Evolutionary conservation across 2,329 filamentous ascomycete species (phyloP).

Genomic region (Exophiala calicioides): DNA sequence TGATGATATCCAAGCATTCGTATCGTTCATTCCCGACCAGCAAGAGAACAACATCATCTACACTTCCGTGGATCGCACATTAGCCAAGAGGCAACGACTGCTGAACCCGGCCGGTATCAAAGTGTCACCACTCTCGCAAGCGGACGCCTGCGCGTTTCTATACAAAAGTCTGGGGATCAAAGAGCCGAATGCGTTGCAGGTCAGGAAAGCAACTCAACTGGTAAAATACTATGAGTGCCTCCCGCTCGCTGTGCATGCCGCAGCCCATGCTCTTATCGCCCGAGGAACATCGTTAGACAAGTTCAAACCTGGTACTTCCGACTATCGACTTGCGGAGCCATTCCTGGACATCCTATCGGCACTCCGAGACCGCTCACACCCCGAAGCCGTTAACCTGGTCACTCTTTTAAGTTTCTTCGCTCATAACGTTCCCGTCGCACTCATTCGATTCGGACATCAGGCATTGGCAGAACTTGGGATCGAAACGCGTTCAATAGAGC

Average conservation of each 20-base stretch:
- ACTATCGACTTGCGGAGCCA: slow-evolving; percentile 55
- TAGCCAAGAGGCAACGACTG: slow-evolving; percentile 57
- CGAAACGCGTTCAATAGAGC: slow-evolving; percentile 42
- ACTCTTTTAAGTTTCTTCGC: slow-evolving; percentile 66
- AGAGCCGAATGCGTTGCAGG: slow-evolving; percentile 55
- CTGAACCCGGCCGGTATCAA: slow-evolving; percentile 61
- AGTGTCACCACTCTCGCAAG: slow-evolving; percentile 55
- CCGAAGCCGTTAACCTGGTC: slow-evolving; percentile 64
- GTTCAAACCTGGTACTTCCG: slow-evolving; percentile 58
- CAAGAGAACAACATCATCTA: slow-evolving; percentile 66
- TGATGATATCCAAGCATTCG: slow-evolving; percentile 52
- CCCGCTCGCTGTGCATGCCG: slow-evolving; percentile 68
- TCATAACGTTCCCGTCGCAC: slow-evolving; percentile 65
- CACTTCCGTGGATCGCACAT: slow-evolving; percentile 65
- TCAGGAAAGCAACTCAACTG: slow-evolving; percentile 59
- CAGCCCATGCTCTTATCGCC: slow-evolving; percentile 62
- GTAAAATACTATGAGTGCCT: slow-evolving; percentile 65
- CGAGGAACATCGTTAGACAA: slow-evolving; percentile 63
- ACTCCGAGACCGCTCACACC: slow-evolving; percentile 40
- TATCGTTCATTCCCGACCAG: slow-evolving; percentile 65
- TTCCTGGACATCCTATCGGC: slow-evolving; percentile 52
- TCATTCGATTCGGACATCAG: slow-evolving; percentile 58
- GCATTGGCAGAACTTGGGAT: slow-evolving; percentile 38
- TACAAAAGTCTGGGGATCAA: slow-evolving; percentile 64
- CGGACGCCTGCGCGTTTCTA: slow-evolving; percentile 62